Conservation (phyloP, 768 basidiomycete genomes). For the Leccinum uliginosum region DNA sequence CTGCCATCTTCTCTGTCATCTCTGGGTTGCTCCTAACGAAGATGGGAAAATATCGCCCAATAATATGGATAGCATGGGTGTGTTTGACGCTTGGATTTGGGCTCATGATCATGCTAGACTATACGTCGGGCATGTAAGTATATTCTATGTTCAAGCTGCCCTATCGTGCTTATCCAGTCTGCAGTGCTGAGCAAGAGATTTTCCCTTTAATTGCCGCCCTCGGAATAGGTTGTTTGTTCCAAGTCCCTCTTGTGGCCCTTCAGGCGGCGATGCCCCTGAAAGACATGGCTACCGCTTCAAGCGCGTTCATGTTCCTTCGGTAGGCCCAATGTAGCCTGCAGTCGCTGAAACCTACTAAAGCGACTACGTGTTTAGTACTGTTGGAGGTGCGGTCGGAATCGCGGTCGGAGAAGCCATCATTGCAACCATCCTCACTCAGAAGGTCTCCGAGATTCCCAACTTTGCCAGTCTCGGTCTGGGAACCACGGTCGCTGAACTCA, state of each 20-base stretch:
- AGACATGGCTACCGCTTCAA: conserved; percentile 82
- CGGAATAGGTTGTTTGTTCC: conserved; percentile 65
- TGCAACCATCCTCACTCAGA: conserved; percentile 42
- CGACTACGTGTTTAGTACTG: conserved; percentile 37
- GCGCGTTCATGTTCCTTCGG: conserved; percentile 68
- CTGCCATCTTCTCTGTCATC: conserved; percentile 47
- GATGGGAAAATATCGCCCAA: conserved; percentile 52
- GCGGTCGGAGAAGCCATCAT: conserved; percentile 71
- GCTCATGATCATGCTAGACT: conserved; percentile 68
- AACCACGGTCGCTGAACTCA: conserved; percentile 41
- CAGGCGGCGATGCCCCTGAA: conserved; percentile 86
- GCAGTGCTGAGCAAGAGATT: conserved; percentile 58
- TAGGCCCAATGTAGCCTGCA: conserved; percentile 20
- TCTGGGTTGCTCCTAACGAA: conserved; percentile 57
- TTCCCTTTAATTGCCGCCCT: conserved; percentile 64
- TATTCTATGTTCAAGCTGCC: background rate
- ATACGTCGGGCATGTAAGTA: conserved; percentile 38
- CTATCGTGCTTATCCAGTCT: conserved; percentile 4
- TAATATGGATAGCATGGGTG: conserved; percentile 60
- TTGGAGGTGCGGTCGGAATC: conserved; percentile 77
- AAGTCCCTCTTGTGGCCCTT: conserved; percentile 63
- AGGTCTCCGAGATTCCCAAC: conserved; percentile 33
- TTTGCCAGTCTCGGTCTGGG: conserved; percentile 27
- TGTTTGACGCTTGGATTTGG: conserved; percentile 63
- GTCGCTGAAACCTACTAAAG: background rate